These are phyloP conservation scores for Anisodus tanguticus DNA, from an alignment of 257 asterid species.

Conservation along the genomic window DNA sequence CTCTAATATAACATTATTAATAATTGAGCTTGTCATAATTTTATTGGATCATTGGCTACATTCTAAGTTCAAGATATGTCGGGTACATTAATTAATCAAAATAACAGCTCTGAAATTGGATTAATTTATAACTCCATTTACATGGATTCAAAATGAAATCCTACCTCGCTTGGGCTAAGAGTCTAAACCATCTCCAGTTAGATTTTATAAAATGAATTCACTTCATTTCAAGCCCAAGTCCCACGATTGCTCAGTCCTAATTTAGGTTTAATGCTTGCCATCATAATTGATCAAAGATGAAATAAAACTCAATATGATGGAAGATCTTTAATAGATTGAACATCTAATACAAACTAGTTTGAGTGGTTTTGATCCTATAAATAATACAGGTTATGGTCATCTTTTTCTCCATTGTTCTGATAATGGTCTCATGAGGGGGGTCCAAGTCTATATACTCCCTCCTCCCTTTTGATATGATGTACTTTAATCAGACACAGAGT, in stretches of 20 bases:
- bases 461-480: too few relatives aligned
- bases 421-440: too few relatives aligned
- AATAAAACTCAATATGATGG: background rate
- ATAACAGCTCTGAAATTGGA: background rate
- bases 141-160: background rate
- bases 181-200: background rate
- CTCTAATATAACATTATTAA: background rate
- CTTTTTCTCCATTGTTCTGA: too few relatives aligned
- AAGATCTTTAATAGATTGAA: too few relatives aligned
- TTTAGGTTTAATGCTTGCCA: too few relatives aligned
- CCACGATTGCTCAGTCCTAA: background rate
- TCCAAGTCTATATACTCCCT: background rate
- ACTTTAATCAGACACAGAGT: too few relatives aligned
- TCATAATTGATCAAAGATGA: background rate
- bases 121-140: background rate
- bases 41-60: background rate
- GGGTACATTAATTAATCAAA: background rate
- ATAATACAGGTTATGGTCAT: too few relatives aligned
- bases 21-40: background rate
- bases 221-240: background rate
- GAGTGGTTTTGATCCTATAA: too few relatives aligned
- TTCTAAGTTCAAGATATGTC: background rate
- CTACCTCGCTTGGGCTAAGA: background rate
- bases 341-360: too few relatives aligned
- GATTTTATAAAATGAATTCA: background rate